phyloP scores from a whole-genome alignment of 2,329 filamentous ascomycete species.

The Colletotrichum costaricense region DNA sequence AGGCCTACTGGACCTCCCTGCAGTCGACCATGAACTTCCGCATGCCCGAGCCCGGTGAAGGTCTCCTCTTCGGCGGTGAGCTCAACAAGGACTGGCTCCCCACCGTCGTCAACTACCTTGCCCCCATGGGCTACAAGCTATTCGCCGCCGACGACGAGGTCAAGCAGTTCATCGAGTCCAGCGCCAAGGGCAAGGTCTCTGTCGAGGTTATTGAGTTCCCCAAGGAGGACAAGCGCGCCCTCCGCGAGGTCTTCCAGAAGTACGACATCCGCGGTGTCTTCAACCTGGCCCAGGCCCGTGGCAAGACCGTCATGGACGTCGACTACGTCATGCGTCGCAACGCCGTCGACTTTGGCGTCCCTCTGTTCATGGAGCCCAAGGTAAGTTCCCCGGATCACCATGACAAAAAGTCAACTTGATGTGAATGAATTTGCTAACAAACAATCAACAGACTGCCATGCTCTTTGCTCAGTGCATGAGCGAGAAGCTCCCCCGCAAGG shows the following conservation, averaged over 20 bases:
- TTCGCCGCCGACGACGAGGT: conserved; percentile 85
- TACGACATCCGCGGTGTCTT: conserved; percentile 96
- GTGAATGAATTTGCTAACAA: conserved; percentile 43
- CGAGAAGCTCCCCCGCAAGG: conserved; percentile 89
- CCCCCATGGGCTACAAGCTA: conserved; percentile 93
- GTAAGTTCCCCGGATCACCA: conserved; percentile 56
- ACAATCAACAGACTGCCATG: conserved; percentile 78
- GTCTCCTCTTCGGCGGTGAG: conserved; percentile 94
- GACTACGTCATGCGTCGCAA: conserved; percentile 99
- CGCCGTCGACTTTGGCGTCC: conserved; percentile 97
- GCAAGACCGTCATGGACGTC: conserved; percentile 86
- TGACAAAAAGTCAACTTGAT: not conserved
- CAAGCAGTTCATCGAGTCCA: conserved; percentile 84
- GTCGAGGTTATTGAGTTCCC: conserved; percentile 98
- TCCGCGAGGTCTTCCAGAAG: conserved; percentile 96
- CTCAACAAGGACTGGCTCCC: conserved; percentile 76
- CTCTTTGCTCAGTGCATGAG: conserved; percentile 98
- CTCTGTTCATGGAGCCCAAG: conserved; percentile 98
- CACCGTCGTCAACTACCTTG: conserved; percentile 85
- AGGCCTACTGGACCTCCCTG: conserved; percentile 97
- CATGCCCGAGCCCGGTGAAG: conserved; percentile 92
- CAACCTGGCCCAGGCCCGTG: conserved; percentile 88
- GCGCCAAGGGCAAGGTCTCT: conserved; percentile 71
- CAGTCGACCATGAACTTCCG: conserved; percentile 99
- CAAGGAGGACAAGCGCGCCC: conserved; percentile 92